Percentiles rank a stretch among this genome's conserved stretches.
Conservation (phyloP, 2,329 filamentous ascomycete genomes). For the Diplodia corticola region DNA sequence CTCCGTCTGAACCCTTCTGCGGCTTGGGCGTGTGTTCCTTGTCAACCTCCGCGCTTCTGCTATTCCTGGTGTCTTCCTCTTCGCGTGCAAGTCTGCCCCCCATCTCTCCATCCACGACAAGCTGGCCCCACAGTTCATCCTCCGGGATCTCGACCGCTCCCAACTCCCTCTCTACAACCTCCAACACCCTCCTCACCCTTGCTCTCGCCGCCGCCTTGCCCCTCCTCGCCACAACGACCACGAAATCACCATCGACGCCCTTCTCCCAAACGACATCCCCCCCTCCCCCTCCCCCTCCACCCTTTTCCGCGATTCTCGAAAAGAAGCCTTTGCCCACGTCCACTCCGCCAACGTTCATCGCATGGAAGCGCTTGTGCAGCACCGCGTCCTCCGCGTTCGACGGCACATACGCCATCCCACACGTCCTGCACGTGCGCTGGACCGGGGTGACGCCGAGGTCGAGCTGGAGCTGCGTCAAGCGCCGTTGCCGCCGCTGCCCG, state of each 20-base stretch:
- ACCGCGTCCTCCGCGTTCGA: conserved; percentile 62
- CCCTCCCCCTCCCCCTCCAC: conserved; percentile 54
- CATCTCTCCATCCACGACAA: conserved; percentile 24
- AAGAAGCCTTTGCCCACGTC: conserved; percentile 62
- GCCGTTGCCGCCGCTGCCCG: conserved; percentile 28
- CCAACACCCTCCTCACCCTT: conserved; percentile 55
- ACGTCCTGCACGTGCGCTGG: conserved; percentile 59
- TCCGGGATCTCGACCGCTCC: conserved; percentile 61
- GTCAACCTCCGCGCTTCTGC: no score
- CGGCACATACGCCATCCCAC: conserved; percentile 67
- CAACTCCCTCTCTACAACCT: conserved; percentile 63
- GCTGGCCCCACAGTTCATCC: conserved; percentile 57
- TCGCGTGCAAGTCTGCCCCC: not conserved
- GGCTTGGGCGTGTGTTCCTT: not conserved
- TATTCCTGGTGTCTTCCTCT: not conserved
- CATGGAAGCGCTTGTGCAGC: conserved; percentile 65
- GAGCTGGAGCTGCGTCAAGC: conserved; percentile 61
- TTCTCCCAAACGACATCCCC: conserved; percentile 54
- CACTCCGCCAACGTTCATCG: conserved; percentile 61
- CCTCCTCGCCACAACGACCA: conserved; percentile 60
- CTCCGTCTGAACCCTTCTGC: not conserved
- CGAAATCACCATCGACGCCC: conserved; percentile 47
- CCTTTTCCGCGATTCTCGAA: conserved; percentile 47
- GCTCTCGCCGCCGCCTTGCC: conserved; percentile 55
- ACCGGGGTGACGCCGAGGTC: conserved; percentile 57